Conservation (phyloP, 805 yeast species). For the Candida saitoana region DNA sequence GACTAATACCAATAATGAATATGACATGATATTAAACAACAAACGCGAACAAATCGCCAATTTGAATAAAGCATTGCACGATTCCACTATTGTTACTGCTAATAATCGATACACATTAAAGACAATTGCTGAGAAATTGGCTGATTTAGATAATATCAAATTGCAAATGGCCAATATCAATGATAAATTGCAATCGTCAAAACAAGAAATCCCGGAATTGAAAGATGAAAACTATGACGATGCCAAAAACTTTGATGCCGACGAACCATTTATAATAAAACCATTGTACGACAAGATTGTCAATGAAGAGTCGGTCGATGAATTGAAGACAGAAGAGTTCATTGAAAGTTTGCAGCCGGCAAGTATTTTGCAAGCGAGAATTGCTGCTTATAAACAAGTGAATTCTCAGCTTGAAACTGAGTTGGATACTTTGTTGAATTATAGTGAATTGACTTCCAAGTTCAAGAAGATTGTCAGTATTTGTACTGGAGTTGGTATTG, state of each 20-base stretch:
- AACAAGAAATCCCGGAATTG: slow-evolving; percentile 27
- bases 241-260: slow-evolving; percentile 70
- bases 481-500: slow-evolving; percentile 84
- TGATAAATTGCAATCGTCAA: slow-evolving; percentile 29
- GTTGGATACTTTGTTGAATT: slow-evolving; percentile 47
- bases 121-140: slow-evolving; percentile 33
- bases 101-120: slow-evolving; percentile 36
- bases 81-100: slow-evolving; percentile 40
- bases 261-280: slow-evolving; percentile 80
- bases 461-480: slow-evolving; percentile 84
- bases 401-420: slow-evolving; percentile 52
- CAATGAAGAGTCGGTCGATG: slow-evolving; percentile 22
- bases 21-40: slow-evolving; percentile 31
- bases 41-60: slow-evolving; percentile 33
- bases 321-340: slow-evolving; percentile 20
- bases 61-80: slow-evolving; percentile 34
- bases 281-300: slow-evolving; percentile 53
- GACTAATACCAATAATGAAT: slow-evolving; percentile 34
- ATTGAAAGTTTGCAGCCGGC: slow-evolving; percentile 40
- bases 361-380: slow-evolving; percentile 64
- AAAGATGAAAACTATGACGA: slow-evolving; percentile 55
- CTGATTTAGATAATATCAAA: slow-evolving; percentile 48
- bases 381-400: slow-evolving; percentile 74
- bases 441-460: slow-evolving; percentile 47
- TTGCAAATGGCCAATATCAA: slow-evolving; percentile 39